Conservation (phyloP, 83 land plant species). For the Isoetes engelmannii region DNA sequence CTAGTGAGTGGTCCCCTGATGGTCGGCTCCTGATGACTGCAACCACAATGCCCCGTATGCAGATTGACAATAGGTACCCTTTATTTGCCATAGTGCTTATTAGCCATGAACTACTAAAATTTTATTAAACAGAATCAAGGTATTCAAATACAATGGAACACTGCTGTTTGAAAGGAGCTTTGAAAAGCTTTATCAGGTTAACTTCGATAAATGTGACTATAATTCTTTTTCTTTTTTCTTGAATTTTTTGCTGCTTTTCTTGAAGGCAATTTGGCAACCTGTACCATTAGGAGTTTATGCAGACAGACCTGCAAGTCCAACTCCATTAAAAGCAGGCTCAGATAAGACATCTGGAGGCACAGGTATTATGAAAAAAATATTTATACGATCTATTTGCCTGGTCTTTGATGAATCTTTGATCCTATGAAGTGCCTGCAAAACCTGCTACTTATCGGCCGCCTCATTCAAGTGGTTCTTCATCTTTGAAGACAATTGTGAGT, state of each 20-base stretch:
- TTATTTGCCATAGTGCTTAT: not conserved
- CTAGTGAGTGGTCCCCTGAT: constrained; percentile 98
- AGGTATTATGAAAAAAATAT: not conserved
- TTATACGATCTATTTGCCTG: no score
- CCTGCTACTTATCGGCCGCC: constrained; percentile 95
- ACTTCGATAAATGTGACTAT: constrained; percentile 6
- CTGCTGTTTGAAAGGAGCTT: constrained; percentile 69
- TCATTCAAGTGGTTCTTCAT: constrained; percentile 64
- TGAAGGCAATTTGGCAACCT: constrained; percentile 92
- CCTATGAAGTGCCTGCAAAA: constrained; percentile 33
- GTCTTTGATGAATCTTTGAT: not conserved
- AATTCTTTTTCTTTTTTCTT: constrained; percentile 5
- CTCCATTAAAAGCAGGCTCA: no score
- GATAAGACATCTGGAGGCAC: no score
- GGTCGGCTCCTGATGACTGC: constrained; percentile 94
- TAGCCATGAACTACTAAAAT: not conserved
- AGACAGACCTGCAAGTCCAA: constrained; percentile 52
- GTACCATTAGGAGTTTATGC: constrained; percentile 55
- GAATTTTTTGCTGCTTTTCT: not conserved
- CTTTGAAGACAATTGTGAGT: constrained; percentile 37
- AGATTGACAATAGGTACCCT: constrained; percentile 89
- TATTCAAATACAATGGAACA: constrained; percentile 84
- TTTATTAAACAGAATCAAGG: constrained; percentile 57
- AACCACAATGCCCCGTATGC: constrained; percentile 93
- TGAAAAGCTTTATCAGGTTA: constrained; percentile 83